Evolutionary conservation across 2,329 filamentous ascomycete species (phyloP).

Genomic region (Ceratocystis cubensis): DNA sequence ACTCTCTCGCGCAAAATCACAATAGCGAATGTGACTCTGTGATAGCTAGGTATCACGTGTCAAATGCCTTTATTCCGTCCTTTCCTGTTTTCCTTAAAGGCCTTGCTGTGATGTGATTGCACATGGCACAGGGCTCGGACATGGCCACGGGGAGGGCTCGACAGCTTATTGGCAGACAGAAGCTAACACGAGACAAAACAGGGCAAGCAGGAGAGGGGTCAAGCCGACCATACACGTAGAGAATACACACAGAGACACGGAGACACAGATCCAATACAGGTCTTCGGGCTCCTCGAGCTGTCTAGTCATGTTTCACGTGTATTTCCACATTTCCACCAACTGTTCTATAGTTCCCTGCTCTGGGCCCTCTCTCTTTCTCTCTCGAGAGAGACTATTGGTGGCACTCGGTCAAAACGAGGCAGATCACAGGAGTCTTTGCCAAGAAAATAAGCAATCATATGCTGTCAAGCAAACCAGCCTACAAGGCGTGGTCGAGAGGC

Average conservation of each 20-base stretch:
- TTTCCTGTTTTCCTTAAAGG: not conserved
- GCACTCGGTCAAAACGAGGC: not conserved
- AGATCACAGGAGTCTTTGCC: not conserved
- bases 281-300: not conserved
- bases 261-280: not conserved
- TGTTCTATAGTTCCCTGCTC: conserved; percentile 5
- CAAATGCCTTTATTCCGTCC: not conserved
- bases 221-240: not conserved
- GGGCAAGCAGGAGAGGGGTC: not conserved
- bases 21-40: not conserved
- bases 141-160: not conserved
- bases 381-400: conserved; percentile 1
- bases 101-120: not conserved
- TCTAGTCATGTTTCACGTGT: conserved; percentile 6
- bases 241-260: not conserved
- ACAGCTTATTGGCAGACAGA: not conserved
- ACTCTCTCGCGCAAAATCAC: not conserved
- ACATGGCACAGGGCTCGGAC: not conserved
- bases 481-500: not conserved
- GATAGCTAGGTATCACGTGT: not conserved
- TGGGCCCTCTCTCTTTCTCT: not conserved
- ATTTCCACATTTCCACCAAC: conserved; percentile 4
- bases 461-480: too few relatives aligned
- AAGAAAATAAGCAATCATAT: not conserved
- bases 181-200: not conserved